These are phyloP conservation scores for Ophiostoma montium DNA, from an alignment of 2,329 filamentous ascomycete species.

Conservation along the genomic window DNA sequence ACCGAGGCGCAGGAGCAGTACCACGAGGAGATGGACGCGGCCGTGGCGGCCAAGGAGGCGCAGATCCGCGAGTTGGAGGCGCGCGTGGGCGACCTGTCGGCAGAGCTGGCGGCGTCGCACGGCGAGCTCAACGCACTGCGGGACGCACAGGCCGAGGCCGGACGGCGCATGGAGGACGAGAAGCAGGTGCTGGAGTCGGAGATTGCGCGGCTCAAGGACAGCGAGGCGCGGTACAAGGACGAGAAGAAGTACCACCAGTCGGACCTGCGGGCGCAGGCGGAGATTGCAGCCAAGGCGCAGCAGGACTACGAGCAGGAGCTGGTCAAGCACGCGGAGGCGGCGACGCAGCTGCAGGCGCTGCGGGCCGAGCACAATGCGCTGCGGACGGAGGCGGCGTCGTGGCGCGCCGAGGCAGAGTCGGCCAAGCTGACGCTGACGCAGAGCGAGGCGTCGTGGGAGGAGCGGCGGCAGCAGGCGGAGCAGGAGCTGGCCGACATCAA, in stretches of 20 bases:
- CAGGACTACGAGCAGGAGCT: slow-evolving; percentile 92
- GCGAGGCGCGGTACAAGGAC: slow-evolving; percentile 65
- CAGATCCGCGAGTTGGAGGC: slow-evolving; percentile 72
- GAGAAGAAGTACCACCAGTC: slow-evolving; percentile 77
- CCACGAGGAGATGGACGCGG: slow-evolving; percentile 67
- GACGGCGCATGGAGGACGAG: slow-evolving; percentile 62
- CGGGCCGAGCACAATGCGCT: slow-evolving; percentile 71
- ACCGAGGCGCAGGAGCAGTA: slow-evolving; percentile 74
- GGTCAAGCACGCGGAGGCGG: slow-evolving; percentile 90
- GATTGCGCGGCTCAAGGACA: slow-evolving; percentile 66
- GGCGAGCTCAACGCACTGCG: slow-evolving; percentile 68
- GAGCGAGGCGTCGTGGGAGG: slow-evolving; percentile 77
- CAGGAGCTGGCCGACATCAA: slow-evolving; percentile 69
- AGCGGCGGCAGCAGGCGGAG: slow-evolving; percentile 67
- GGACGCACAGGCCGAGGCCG: slow-evolving; percentile 64
- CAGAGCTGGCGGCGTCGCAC: slow-evolving; percentile 70
- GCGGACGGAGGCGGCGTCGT: slow-evolving; percentile 60
- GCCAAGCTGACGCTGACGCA: slow-evolving; percentile 66
- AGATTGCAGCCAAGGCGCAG: slow-evolving; percentile 85
- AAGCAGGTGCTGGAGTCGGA: slow-evolving; percentile 67
- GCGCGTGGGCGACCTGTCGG: slow-evolving; percentile 67
- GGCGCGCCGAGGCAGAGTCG: slow-evolving; percentile 72
- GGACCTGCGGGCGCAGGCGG: slow-evolving; percentile 82
- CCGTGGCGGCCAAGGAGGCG: slow-evolving; percentile 62
- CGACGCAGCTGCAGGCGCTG: slow-evolving; percentile 65